A percentile compares a stretch with the other conserved stretches of the same genome.
Evolutionary conservation across 2,329 filamentous ascomycete genomes (phyloP).

Genomic region (Ophiostoma himal-ulmi): DNA sequence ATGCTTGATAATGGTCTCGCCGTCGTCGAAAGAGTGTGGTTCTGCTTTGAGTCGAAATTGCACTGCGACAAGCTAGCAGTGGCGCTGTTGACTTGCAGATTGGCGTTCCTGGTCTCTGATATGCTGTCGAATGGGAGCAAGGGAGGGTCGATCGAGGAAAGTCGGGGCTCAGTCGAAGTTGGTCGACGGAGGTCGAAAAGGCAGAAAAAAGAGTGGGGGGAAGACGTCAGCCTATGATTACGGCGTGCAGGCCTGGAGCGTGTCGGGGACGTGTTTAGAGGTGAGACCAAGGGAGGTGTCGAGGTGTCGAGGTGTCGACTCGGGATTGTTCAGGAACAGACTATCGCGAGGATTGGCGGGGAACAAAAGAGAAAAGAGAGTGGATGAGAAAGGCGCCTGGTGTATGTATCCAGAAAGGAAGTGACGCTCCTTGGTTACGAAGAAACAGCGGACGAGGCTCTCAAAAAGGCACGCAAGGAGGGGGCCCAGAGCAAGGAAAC

Average conservation of each 20-base stretch:
- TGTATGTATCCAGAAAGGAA: not conserved
- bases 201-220: slow-evolving; percentile 14
- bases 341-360: not conserved
- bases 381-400: not conserved
- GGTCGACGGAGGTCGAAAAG: slow-evolving; percentile 7
- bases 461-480: slow-evolving; percentile 1
- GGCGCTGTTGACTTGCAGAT: not conserved
- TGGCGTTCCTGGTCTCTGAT: not conserved
- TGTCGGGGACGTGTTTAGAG: slow-evolving; percentile 1
- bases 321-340: not conserved
- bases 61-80: not conserved
- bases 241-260: not conserved
- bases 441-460: slow-evolving; percentile 15
- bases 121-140: not conserved
- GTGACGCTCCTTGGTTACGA: not conserved
- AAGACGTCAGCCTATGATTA: slow-evolving; percentile 9
- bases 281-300: not conserved
- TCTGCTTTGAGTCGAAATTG: not conserved
- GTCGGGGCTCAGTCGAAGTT: not conserved
- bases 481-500: slow-evolving; percentile 11
- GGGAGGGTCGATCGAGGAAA: slow-evolving; percentile 8
- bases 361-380: not conserved
- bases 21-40: not conserved
- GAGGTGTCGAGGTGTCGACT: not conserved
- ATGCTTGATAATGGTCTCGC: not conserved